phyloP scores from a whole-genome alignment of 768 basidiomycete genomes.

The Gloeostereum incarnatum region DNA sequence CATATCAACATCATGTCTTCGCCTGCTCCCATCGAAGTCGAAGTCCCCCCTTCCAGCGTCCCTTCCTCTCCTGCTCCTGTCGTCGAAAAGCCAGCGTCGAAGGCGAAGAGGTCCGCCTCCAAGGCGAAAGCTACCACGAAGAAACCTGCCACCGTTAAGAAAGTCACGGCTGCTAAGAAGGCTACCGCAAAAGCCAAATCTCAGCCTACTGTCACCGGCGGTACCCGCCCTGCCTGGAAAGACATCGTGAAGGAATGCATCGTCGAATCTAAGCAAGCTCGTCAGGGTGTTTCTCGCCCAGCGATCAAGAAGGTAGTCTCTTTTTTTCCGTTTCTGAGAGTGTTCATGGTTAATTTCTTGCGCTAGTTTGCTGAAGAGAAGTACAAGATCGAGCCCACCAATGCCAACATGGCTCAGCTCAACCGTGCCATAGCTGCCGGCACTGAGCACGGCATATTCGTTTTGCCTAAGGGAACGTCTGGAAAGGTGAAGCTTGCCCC shows the following conservation, averaged over 20 bases:
- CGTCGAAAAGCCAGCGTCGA: conserved; percentile 6
- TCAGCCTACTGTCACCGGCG: conserved; percentile 9
- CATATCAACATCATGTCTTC: too few relatives aligned
- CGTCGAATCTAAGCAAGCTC: conserved; percentile 47
- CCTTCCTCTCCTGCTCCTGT: background rate
- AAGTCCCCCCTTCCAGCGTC: too few relatives aligned
- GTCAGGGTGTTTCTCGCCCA: conserved; percentile 65
- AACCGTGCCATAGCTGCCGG: conserved; percentile 66
- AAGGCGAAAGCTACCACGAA: conserved; percentile 9
- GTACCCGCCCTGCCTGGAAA: conserved; percentile 42
- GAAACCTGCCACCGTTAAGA: conserved; percentile 14
- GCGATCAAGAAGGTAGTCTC: conserved; percentile 80
- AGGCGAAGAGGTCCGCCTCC: conserved; percentile 6
- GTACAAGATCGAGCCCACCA: conserved; percentile 65
- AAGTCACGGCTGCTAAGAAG: conserved; percentile 22
- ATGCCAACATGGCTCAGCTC: conserved; percentile 61
- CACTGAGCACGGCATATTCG: conserved; percentile 36
- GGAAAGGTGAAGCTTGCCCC: conserved; percentile 61
- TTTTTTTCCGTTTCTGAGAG: background rate
- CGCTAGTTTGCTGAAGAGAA: conserved; percentile 72
- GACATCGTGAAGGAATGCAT: conserved; percentile 75
- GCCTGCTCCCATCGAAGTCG: too few relatives aligned
- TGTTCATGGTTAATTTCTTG: conserved; percentile 10
- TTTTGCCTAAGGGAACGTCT: conserved; percentile 29
- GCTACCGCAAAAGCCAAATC: conserved; percentile 19